These are phyloP conservation scores for Primulina eburnea DNA, from an alignment of 257 asterid genomes.

Conservation along the genomic window DNA sequence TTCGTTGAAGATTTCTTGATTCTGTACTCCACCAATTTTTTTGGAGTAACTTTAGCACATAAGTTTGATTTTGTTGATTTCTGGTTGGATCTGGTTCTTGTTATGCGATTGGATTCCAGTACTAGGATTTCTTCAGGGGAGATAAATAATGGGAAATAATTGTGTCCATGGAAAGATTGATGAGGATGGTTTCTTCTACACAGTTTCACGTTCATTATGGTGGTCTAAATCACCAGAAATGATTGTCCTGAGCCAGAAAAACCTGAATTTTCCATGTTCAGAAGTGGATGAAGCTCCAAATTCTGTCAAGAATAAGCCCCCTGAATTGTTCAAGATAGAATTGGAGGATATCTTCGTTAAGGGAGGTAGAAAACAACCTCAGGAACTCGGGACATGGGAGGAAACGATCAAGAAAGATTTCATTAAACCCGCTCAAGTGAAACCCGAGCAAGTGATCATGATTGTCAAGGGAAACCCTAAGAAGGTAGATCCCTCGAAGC, in stretches of 20 bases:
- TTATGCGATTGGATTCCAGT: not conserved
- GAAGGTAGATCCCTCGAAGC: constrained; percentile 1
- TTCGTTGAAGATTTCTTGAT: not conserved
- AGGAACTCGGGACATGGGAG: not conserved
- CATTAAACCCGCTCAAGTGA: not conserved
- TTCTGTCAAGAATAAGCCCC: constrained; percentile 11
- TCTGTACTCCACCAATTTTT: not conserved
- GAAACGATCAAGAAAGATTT: constrained; percentile 10
- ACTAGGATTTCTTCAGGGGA: not conserved
- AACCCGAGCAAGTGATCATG: constrained; percentile 21
- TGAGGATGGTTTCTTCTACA: not conserved
- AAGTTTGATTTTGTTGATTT: not conserved
- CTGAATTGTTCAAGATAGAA: constrained; percentile 7
- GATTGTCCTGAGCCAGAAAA: not conserved
- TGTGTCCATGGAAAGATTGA: not conserved
- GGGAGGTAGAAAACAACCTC: not conserved
- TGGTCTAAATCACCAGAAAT: constrained; percentile 16
- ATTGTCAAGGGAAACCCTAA: not conserved
- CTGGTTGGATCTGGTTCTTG: not conserved
- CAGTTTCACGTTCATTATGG: constrained; percentile 19
- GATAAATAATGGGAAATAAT: not conserved
- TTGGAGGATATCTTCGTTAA: constrained; percentile 1
- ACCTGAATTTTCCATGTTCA: too few species aligned
- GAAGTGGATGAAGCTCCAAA: not conserved
- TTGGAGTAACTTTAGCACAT: too few species aligned